Evolutionary conservation across 352 stramenopile species (phyloP).

Genomic region (Phytophthora hybrid): DNA sequence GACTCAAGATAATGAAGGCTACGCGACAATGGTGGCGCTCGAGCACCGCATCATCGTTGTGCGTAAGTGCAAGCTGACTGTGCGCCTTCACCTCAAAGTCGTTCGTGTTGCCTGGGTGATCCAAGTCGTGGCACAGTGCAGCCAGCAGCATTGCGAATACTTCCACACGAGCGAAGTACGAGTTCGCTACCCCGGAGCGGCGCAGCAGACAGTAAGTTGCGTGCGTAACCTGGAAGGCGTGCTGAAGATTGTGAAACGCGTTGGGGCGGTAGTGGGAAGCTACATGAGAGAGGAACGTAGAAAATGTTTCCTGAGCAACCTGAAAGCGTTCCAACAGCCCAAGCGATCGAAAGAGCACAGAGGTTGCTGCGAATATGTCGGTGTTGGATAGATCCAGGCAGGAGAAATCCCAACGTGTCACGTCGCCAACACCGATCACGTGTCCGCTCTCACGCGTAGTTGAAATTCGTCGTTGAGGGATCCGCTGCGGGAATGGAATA

Average conservation of each 20-base stretch:
- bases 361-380: constrained; percentile 57
- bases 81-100: constrained; percentile 81
- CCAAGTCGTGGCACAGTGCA: constrained; percentile 77
- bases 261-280: constrained; percentile 69
- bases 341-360: constrained; percentile 64
- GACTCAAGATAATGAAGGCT: constrained; percentile 75
- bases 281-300: constrained; percentile 66
- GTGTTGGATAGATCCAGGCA: constrained; percentile 61
- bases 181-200: constrained; percentile 41
- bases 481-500: constrained; percentile 20
- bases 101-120: constrained; percentile 87
- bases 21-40: constrained; percentile 85
- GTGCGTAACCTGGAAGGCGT: constrained; percentile 78
- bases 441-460: constrained; percentile 29
- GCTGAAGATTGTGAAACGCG: constrained; percentile 82
- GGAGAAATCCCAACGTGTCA: constrained; percentile 63
- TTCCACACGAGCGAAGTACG: constrained; percentile 59
- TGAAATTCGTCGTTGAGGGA: constrained; percentile 27
- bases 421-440: constrained; percentile 56
- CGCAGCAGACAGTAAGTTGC: constrained; percentile 58
- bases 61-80: constrained; percentile 78
- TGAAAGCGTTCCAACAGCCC: constrained; percentile 64
- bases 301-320: constrained; percentile 60
- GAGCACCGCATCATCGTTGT: constrained; percentile 85
- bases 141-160: constrained; percentile 64